Evolutionary conservation across 1,139 yeast genomes (phyloP).

Genomic region (Meyerozyma smithsonii): DNA sequence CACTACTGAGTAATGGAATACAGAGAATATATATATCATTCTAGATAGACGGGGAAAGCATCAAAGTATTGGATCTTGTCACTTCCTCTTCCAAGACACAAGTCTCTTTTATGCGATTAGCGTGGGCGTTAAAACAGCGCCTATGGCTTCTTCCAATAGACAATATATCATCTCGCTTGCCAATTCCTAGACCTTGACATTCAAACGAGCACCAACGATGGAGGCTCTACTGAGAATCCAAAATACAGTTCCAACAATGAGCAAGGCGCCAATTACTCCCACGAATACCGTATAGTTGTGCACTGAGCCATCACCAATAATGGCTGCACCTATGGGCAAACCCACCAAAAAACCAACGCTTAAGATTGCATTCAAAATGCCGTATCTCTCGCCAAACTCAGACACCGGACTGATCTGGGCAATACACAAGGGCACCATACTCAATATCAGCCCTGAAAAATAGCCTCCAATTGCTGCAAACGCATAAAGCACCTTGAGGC

Average conservation of each 20-base stretch:
- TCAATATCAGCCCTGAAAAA: slow-evolving; percentile 44
- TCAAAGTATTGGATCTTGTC: too few species aligned
- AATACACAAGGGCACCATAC: slow-evolving; percentile 47
- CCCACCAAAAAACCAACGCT: slow-evolving; percentile 42
- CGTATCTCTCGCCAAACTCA: slow-evolving; percentile 47
- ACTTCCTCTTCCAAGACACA: too few species aligned
- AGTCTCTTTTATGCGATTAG: too few species aligned
- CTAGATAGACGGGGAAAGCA: too few species aligned
- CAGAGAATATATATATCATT: too few species aligned
- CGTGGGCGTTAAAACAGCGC: too few species aligned
- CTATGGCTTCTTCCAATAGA: too few species aligned
- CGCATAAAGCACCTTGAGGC: slow-evolving; percentile 33
- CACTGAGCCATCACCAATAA: slow-evolving; percentile 33
- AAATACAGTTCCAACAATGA: slow-evolving; percentile 17
- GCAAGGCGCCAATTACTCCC: slow-evolving; percentile 18
- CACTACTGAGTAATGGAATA: too few species aligned
- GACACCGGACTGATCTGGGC: slow-evolving; percentile 45
- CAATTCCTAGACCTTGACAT: slow-evolving; percentile 3
- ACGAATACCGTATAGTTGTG: slow-evolving; percentile 23
- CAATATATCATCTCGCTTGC: too few species aligned
- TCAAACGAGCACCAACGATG: slow-evolving; percentile 2
- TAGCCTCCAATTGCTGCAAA: slow-evolving; percentile 52
- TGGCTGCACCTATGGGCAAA: slow-evolving; percentile 48
- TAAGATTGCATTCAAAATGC: slow-evolving; percentile 42
- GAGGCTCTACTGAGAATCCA: slow-evolving; percentile 18